phyloP scores from a whole-genome alignment of 1,284 basidiomycete species.

The Ganoderma lingzhi region DNA sequence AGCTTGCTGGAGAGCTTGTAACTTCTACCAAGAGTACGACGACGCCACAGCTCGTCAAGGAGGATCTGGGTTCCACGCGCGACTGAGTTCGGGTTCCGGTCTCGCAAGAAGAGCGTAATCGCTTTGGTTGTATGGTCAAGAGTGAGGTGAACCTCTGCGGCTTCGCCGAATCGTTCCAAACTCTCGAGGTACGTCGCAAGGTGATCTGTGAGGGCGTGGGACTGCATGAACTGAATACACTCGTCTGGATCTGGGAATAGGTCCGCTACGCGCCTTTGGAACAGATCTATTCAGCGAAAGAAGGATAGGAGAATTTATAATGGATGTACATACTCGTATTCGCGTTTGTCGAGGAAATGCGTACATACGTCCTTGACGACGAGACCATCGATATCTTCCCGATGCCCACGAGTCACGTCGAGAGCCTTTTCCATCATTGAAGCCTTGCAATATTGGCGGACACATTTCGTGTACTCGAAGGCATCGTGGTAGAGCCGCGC shows the following conservation, averaged over 20 bases:
- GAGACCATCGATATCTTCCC: neutral
- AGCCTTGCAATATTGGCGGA: constrained; percentile 39
- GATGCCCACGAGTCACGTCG: neutral
- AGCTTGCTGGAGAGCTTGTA: neutral
- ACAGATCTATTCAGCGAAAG: neutral
- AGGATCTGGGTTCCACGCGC: constrained; percentile 27
- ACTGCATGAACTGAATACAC: constrained; percentile 58
- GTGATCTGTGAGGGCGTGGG: constrained; percentile 58
- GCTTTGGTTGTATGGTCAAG: constrained; percentile 57
- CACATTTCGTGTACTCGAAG: constrained; percentile 50
- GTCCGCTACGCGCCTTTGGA: constrained; percentile 43
- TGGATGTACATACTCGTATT: neutral
- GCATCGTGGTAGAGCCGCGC: constrained; percentile 54
- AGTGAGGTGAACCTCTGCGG: constrained; percentile 60
- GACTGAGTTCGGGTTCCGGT: constrained; percentile 35
- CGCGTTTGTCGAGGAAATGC: neutral
- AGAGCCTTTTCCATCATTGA: neutral
- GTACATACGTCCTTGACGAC: neutral
- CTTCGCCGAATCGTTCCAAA: constrained; percentile 53
- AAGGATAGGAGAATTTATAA: neutral
- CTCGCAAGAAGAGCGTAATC: constrained; percentile 50
- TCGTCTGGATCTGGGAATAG: constrained; percentile 51
- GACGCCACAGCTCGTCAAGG: constrained; percentile 34
- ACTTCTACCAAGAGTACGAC: neutral
- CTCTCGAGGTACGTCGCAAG: constrained; percentile 53